Conservation (phyloP, 2,329 filamentous ascomycete species). For the Talaromyces sp. region DNA sequence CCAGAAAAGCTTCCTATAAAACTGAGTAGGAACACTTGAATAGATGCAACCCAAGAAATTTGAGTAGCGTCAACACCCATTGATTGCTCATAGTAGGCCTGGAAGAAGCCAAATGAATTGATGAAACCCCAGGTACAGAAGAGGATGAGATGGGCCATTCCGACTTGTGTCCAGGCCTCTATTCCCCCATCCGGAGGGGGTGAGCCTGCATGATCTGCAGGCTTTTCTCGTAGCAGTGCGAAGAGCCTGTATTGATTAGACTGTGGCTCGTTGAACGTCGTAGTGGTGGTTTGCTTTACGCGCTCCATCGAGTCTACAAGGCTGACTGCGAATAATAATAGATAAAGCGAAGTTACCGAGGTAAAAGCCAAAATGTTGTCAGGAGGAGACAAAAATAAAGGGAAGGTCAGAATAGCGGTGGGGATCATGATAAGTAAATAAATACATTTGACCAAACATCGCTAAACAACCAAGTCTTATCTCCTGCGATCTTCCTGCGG, state of each 20-base stretch:
- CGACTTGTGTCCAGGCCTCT: constrained; percentile 30
- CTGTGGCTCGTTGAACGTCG: neutral
- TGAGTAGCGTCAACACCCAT: constrained; percentile 27
- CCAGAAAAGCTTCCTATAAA: constrained; percentile 43
- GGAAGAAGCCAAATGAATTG: constrained; percentile 43
- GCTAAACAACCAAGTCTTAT: no score
- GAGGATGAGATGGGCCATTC: constrained; percentile 29
- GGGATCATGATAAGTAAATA: no score
- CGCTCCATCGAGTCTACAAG: no score
- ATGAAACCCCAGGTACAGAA: constrained; percentile 27
- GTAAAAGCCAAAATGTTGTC: no score
- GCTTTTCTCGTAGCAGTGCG: constrained; percentile 1
- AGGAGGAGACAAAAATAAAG: no score
- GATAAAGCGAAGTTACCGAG: no score
- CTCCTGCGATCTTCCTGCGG: no score
- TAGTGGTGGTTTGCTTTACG: neutral
- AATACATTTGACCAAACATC: no score
- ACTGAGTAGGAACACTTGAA: constrained; percentile 44
- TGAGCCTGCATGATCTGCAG: neutral
- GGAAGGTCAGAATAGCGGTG: no score
- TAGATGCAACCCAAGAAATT: constrained; percentile 45
- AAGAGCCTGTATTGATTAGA: neutral
- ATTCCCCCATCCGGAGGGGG: constrained; percentile 31
- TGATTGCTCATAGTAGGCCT: constrained; percentile 40
- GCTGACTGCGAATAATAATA: no score